phyloP scores from a whole-genome alignment of 805 yeast genomes.

The Metschnikowia kunwiensis region DNA sequence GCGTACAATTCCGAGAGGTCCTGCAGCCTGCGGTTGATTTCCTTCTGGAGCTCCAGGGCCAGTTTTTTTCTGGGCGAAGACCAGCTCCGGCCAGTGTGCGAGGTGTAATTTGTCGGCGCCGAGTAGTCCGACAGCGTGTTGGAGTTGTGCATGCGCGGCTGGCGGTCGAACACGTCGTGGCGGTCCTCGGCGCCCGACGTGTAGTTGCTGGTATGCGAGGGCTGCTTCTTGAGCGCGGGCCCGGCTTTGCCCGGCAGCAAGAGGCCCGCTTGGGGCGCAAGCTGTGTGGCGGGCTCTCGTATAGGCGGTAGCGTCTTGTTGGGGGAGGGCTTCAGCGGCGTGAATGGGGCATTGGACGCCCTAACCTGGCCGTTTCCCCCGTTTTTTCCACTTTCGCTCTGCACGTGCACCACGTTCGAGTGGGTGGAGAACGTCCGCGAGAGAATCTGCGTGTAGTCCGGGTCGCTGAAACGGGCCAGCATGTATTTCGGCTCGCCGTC shows the following conservation, averaged over 20 bases:
- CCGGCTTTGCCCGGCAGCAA: neutral
- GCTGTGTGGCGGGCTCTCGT: conserved; percentile 4
- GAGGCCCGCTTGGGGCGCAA: neutral
- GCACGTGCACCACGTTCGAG: conserved; percentile 7
- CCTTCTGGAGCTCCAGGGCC: conserved; percentile 34
- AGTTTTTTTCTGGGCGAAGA: conserved; percentile 41
- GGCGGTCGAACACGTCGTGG: conserved; percentile 16
- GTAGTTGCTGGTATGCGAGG: conserved; percentile 16
- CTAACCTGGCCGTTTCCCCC: neutral
- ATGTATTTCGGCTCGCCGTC: conserved; percentile 23
- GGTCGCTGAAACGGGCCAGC: conserved; percentile 31
- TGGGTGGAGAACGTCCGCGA: conserved; percentile 20
- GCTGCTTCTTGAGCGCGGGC: conserved; percentile 14
- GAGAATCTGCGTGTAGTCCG: conserved; percentile 26
- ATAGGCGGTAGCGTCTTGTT: conserved; percentile 16
- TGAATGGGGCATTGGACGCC: neutral
- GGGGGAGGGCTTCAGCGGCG: conserved; percentile 5
- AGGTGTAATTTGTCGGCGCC: conserved; percentile 35
- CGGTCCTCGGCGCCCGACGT: conserved; percentile 15
- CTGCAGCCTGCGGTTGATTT: conserved; percentile 31
- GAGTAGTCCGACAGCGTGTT: conserved; percentile 30
- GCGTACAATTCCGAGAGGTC: conserved; percentile 13
- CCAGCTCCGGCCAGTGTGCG: conserved; percentile 36
- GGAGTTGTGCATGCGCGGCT: conserved; percentile 11
- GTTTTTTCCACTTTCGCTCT: too few species aligned